A percentile compares a stretch with the other conserved stretches of the same genome.
These are phyloP conservation scores for Nicotiana benthamiana DNA, from an alignment of 257 asterid species.

Conservation along the genomic window DNA sequence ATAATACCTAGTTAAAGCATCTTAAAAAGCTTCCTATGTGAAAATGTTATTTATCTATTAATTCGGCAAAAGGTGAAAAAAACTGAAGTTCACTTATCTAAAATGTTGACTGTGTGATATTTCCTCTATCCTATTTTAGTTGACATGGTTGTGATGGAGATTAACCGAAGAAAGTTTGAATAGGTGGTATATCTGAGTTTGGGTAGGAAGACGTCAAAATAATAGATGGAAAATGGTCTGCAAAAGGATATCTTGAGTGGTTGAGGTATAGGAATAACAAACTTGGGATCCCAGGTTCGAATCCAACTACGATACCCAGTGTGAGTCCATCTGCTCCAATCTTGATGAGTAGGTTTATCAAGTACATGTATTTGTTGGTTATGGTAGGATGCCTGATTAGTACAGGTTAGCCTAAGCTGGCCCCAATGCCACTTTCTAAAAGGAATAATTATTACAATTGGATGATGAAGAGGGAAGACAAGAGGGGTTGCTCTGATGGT, in stretches of 20 bases:
- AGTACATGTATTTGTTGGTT: too few species aligned
- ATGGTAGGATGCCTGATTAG: background rate
- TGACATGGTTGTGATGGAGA: background rate
- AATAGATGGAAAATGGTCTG: background rate
- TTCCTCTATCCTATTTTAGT: background rate
- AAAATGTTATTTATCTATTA: background rate
- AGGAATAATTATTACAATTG: background rate
- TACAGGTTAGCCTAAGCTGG: background rate
- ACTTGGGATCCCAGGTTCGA: background rate
- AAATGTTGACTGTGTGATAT: background rate
- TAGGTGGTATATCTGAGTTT: background rate
- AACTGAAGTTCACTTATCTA: background rate
- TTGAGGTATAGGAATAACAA: background rate
- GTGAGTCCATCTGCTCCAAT: background rate
- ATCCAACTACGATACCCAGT: background rate
- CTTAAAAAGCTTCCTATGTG: background rate
- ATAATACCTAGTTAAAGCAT: background rate
- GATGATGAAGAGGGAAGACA: slow-evolving; percentile 4
- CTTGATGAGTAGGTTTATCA: too few species aligned
- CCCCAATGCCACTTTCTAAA: background rate
- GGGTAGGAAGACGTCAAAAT: background rate
- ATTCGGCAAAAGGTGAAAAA: background rate
- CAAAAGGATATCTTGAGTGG: background rate
- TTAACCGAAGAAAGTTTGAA: background rate
- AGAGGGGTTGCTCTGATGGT: too few species aligned